Conservation (phyloP, 805 yeast genomes). For the Ogataea corticis region DNA sequence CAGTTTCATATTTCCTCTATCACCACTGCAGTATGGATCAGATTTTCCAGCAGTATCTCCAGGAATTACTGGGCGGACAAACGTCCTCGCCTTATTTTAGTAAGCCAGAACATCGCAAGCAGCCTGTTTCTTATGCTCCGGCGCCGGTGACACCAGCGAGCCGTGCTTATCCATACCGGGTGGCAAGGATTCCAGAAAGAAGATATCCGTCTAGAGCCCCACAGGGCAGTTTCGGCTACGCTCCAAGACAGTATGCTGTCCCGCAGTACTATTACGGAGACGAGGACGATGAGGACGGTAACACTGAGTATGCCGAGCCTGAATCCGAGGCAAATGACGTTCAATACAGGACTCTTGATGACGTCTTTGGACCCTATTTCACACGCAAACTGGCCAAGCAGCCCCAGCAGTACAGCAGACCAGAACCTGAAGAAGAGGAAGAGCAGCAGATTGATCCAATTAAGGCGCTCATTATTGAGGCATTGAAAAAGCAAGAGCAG, state of each 20-base stretch:
- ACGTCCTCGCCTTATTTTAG: slow-evolving; percentile 5
- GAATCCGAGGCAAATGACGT: slow-evolving; percentile 7
- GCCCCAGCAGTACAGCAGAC: slow-evolving; percentile 5
- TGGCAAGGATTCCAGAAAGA: background rate
- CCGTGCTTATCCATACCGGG: background rate
- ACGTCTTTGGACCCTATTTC: slow-evolving; percentile 20
- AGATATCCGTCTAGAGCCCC: background rate
- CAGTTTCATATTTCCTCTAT: background rate
- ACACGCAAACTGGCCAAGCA: slow-evolving; percentile 12
- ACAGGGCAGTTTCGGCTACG: slow-evolving; percentile 1
- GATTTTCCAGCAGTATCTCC: slow-evolving; percentile 19
- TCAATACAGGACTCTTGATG: slow-evolving; percentile 19
- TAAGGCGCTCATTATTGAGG: slow-evolving; percentile 3
- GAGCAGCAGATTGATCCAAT: background rate
- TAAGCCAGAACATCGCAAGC: slow-evolving; percentile 7
- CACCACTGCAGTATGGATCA: slow-evolving; percentile 17
- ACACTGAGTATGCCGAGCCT: slow-evolving; percentile 6
- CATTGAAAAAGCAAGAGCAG: slow-evolving; percentile 2
- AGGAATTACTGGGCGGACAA: slow-evolving; percentile 19
- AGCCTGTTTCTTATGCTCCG: background rate
- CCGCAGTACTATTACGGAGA: slow-evolving; percentile 8
- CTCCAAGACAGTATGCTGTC: background rate
- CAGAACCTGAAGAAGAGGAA: background rate
- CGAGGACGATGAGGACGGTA: slow-evolving; percentile 9
- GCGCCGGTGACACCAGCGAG: background rate